Conservation (phyloP, 805 yeast species). For the Dipodascopsis uninucleata region DNA sequence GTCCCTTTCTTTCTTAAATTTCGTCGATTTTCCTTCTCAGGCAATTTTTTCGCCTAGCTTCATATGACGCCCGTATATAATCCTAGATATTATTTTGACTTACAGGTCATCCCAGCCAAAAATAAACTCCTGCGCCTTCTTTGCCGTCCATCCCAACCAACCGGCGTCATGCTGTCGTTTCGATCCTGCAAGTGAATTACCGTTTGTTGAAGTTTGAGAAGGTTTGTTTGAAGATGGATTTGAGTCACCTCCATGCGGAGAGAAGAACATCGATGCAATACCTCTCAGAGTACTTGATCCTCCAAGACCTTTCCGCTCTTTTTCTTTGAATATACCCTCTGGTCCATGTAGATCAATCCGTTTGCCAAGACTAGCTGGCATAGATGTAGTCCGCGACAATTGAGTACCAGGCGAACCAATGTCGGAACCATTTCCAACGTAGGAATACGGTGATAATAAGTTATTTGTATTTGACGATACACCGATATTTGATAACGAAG, state of each 20-base stretch:
- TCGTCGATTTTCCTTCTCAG: neutral
- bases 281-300: conserved; percentile 18
- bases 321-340: conserved; percentile 31
- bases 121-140: conserved; percentile 45
- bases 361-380: conserved; percentile 21
- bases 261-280: conserved; percentile 12
- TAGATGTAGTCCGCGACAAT: conserved; percentile 21
- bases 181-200: neutral
- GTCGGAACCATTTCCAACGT: no score
- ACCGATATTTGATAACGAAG: no score
- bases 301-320: conserved; percentile 16
- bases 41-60: neutral
- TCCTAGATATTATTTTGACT: conserved; percentile 1
- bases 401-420: no score
- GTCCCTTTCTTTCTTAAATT: neutral
- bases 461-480: no score
- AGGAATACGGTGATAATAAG: no score
- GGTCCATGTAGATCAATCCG: conserved; percentile 26
- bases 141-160: conserved; percentile 36
- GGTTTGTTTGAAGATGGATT: conserved; percentile 4
- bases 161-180: conserved; percentile 20
- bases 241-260: neutral
- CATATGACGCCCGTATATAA: no score
- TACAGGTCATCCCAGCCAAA: conserved; percentile 54
- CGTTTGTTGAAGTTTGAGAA: neutral